Base-by-base conservation (phyloP, 768 basidiomycete species). In the Lepiota brunneoincarnata region DNA sequence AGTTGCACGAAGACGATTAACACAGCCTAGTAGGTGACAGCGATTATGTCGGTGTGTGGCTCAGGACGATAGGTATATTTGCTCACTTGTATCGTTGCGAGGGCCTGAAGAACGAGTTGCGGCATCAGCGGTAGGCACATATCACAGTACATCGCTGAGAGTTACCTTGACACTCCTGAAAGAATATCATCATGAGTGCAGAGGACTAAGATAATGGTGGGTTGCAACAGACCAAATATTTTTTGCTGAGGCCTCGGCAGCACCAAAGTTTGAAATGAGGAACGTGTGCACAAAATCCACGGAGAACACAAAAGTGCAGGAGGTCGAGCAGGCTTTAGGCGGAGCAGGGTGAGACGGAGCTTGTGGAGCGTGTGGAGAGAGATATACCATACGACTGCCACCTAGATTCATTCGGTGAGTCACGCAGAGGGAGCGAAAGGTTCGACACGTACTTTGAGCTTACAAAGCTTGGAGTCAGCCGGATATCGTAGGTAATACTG, bases 121-220 rank as follows among this genome's bases (percentile, higher is more conserved):
- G 17, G 18, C 18, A 37, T 38, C 20, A 26, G 35, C n/a, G 15
- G 31, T 4, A 20, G 20, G 28, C 7, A 9, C 12, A 17, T n/a
- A 18, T 12, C 17, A 18, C 4, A 6, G 14, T 17, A 20, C 3
- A 17, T 12, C 14, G 4, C 12, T 4, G 11, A 5, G 18, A 10
- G 40, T 14, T 54, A 54, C 52, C 44, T 54, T 54, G 9, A 54
- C 20, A 21, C 52, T 54, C 52, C 52, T 54, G 12, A 34, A 24
- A 23, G 24, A 20, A 41, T 39, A 38, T 15, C 18, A 4, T 18
- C 7, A 6, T 38, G 18, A 45, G 21, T 38, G 31, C 26, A 1
- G 37, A n/a, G 17, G 14, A 6, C 6, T 24, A 20, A 15, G 9
- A 2, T n/a, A 3, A 4, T 15, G 2, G 26, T 10, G n/a, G 34